phyloP scores from a whole-genome alignment of 225 moss, liverwort and hornwort genomes.

The Polytrichum commune region DNA sequence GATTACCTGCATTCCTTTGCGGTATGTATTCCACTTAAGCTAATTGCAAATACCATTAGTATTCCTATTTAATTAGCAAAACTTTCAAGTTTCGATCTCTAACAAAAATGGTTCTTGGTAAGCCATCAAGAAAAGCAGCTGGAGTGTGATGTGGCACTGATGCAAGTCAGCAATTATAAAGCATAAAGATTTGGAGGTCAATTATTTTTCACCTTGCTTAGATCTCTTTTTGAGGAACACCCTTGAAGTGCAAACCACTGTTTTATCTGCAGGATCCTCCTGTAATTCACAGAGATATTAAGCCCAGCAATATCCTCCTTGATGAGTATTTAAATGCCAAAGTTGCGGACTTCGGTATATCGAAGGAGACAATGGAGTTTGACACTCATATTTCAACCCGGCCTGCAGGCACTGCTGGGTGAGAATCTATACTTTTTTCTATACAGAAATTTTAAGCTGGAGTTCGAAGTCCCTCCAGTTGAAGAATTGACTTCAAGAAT shows the following conservation, averaged over 20 bases:
- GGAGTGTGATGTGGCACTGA: too few relatives aligned
- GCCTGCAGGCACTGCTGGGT: constrained; percentile 65
- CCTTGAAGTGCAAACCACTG: neutral
- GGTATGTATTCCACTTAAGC: constrained; percentile 15
- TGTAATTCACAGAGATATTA: constrained; percentile 3
- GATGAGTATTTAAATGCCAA: constrained; percentile 53
- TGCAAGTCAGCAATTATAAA: too few relatives aligned
- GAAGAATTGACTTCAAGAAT: too few relatives aligned
- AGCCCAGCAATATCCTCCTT: constrained; percentile 20
- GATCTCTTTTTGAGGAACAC: too few relatives aligned
- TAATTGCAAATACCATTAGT: neutral
- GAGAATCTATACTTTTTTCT: neutral
- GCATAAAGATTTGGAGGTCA: too few relatives aligned
- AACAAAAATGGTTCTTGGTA: too few relatives aligned
- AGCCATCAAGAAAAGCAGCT: too few relatives aligned
- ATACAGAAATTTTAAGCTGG: too few relatives aligned
- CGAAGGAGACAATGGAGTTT: constrained; percentile 43
- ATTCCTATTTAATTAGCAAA: too few relatives aligned
- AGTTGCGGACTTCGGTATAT: constrained; percentile 61
- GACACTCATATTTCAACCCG: constrained; percentile 54
- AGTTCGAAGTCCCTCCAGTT: too few relatives aligned
- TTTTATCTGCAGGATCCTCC: constrained; percentile 42
- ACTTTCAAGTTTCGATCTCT: too few relatives aligned
- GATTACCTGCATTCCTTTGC: constrained; percentile 67
- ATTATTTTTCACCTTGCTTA: too few relatives aligned